Conservation (phyloP, 1,284 basidiomycete genomes). For the Phaffia rhodozyma region DNA sequence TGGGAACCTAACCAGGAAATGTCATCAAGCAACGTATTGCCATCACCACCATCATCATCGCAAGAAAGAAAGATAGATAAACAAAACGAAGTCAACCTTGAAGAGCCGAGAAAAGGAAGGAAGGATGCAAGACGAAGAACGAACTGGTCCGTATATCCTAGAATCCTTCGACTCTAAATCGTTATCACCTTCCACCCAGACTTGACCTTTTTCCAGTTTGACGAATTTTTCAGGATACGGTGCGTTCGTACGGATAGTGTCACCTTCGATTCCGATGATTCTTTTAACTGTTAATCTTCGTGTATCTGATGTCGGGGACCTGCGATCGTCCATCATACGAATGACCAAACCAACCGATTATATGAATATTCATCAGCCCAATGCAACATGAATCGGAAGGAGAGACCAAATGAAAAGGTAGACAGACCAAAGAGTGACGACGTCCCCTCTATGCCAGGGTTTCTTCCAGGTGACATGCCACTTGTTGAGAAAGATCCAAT, state of each 20-base stretch:
- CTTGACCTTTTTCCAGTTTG: constrained; percentile 14
- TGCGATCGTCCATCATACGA: neutral
- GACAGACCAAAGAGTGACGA: constrained; percentile 16
- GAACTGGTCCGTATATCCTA: constrained; percentile 14
- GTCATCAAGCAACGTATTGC: no score
- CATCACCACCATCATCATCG: neutral
- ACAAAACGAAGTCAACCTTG: neutral
- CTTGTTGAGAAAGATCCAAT: constrained; percentile 16
- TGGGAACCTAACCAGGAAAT: neutral
- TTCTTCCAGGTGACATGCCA: constrained; percentile 4
- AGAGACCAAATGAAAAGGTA: neutral
- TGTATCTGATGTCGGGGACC: constrained; percentile 12
- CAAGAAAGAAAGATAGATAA: neutral
- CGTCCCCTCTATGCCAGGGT: constrained; percentile 14
- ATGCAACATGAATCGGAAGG: neutral
- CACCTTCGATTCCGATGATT: constrained; percentile 13
- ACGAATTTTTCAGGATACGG: constrained; percentile 10
- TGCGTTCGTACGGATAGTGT: constrained; percentile 9
- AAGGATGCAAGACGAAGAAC: neutral
- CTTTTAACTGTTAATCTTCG: constrained; percentile 15
- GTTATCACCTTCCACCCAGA: constrained; percentile 19
- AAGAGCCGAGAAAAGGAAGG: neutral
- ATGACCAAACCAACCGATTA: neutral
- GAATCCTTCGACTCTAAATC: constrained; percentile 8
- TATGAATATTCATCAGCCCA: neutral